Base-by-base conservation (phyloP, 305 asterid genomes). In the Euphrasia arctica region DNA sequence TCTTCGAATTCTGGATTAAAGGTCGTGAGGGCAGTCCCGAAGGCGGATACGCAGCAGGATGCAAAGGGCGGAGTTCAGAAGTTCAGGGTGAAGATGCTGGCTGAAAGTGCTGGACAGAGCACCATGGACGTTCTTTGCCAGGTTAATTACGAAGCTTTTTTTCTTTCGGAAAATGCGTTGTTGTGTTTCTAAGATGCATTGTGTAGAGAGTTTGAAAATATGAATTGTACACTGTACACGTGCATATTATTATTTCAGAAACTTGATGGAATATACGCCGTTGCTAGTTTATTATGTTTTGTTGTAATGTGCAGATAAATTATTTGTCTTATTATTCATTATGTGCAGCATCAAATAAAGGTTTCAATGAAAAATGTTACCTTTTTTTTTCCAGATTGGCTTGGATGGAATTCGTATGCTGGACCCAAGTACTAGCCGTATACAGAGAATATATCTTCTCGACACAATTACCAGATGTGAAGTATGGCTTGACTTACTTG, bases 381-480 rank as follows among this genome's bases (percentile, higher is more conserved):
- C 13, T 39, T 56, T 61, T 41, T 51, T 51, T 72, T 77, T 54
- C 91, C 91, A 89, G 98, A 79, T 91, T 82, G 95, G 91, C 75
- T 78, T 89, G 89, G 98, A 91, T 82, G 97, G 98, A 69, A 91
- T 91, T 75, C 93, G 95, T 62, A 91, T 91, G 95, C 88, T 91
- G 80, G 98, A 91, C 68, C 98, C 97, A 47, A 79, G 76, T 55
- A 83, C 91, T 61, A 80, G 76, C 69, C 85, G 97, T 76, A 80
- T 77, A 57, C 55, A 87, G 80, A 85, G 95, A 74, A 85, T 91
- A 50, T 91, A 91, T 84, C 95, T 91, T 62, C 97, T 91, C 25
- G 95, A 91, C 77, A 73, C 92, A 8, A 75, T 91, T 63, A 87
- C 95, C 66, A 71, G 83, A 85, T 87, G 95, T 58, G 97, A 91